phyloP scores from a whole-genome alignment of 345 rosid genomes.

The Eucalyptus marginata region DNA sequence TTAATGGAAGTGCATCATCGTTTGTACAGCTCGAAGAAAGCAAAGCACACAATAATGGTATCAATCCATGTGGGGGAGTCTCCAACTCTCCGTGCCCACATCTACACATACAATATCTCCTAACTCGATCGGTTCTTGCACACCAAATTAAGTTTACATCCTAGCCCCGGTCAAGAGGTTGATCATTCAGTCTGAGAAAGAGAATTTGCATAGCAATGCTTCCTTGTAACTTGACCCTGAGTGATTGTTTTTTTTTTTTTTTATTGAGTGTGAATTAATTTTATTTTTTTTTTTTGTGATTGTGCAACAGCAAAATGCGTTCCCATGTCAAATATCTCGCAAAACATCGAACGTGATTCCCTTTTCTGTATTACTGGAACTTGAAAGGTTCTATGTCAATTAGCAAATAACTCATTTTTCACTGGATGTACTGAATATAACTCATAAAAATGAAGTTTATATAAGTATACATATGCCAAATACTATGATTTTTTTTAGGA shows the following conservation, averaged over 20 bases:
- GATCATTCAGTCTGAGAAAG: not conserved
- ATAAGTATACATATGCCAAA: not conserved
- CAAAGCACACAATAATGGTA: not conserved
- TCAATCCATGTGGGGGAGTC: not conserved
- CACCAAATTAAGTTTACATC: not conserved
- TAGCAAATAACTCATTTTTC: fast-evolving
- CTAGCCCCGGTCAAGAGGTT: not conserved
- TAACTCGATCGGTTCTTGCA: not conserved
- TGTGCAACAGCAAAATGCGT: not conserved
- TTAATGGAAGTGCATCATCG: not conserved
- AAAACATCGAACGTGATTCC: not conserved
- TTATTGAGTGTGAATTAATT: not conserved
- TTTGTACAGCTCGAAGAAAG: not conserved
- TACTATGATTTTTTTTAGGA: too few relatives aligned
- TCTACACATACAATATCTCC: not conserved
- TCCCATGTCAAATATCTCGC: not conserved
- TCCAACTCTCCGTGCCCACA: not conserved
- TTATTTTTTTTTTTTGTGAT: not conserved
- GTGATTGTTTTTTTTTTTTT: fast-evolving
- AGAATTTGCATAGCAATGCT: not conserved
- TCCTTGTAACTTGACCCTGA: not conserved
- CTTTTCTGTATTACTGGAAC: fast-evolving
- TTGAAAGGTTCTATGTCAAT: fast-evolving
- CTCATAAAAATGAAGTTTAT: not conserved
- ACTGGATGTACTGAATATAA: fast-evolving